phyloP scores from a whole-genome alignment of 345 rosid species.

The Turnera subulata region DNA sequence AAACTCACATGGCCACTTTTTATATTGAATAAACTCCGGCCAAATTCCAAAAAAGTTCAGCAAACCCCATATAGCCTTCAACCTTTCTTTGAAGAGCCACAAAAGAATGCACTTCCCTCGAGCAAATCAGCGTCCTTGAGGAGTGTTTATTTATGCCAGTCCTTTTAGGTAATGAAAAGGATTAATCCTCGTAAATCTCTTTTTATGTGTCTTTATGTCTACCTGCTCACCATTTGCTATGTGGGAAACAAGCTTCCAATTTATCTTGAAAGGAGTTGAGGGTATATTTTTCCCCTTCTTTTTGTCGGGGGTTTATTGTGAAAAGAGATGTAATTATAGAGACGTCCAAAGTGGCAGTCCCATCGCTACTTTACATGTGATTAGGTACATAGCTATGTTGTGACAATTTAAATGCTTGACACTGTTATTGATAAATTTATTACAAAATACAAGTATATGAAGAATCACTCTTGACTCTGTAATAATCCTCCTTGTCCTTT shows the following conservation, averaged over 20 bases:
- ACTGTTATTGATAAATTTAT: slow-evolving; percentile 36
- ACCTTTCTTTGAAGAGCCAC: slow-evolving; percentile 31
- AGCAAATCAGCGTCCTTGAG: slow-evolving; percentile 27
- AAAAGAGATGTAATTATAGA: slow-evolving; percentile 23
- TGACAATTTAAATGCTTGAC: slow-evolving; percentile 36
- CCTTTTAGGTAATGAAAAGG: slow-evolving; percentile 18
- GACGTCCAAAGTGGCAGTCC: slow-evolving; percentile 26
- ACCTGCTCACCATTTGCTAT: slow-evolving; percentile 15
- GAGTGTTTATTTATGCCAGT: slow-evolving; percentile 31
- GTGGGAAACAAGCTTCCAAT: slow-evolving; percentile 36
- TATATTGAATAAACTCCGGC: slow-evolving; percentile 33
- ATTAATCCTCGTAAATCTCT: slow-evolving; percentile 21
- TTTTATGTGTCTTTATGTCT: slow-evolving; percentile 23
- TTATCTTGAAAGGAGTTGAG: slow-evolving; percentile 25
- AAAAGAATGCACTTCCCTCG: slow-evolving; percentile 26
- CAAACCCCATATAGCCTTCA: slow-evolving; percentile 32
- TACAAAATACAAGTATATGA: slow-evolving; percentile 30
- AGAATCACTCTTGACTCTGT: slow-evolving; percentile 18
- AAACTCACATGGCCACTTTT: slow-evolving; percentile 32
- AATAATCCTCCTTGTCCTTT: slow-evolving; percentile 8
- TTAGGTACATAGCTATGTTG: slow-evolving; percentile 41
- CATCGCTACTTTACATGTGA: slow-evolving; percentile 34
- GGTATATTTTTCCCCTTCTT: slow-evolving; percentile 26
- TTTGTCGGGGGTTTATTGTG: slow-evolving; percentile 37
- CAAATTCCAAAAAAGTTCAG: slow-evolving; percentile 24